These are phyloP conservation scores for Mrakia frigida DNA, from an alignment of 768 basidiomycete species.

Conservation along the genomic window DNA sequence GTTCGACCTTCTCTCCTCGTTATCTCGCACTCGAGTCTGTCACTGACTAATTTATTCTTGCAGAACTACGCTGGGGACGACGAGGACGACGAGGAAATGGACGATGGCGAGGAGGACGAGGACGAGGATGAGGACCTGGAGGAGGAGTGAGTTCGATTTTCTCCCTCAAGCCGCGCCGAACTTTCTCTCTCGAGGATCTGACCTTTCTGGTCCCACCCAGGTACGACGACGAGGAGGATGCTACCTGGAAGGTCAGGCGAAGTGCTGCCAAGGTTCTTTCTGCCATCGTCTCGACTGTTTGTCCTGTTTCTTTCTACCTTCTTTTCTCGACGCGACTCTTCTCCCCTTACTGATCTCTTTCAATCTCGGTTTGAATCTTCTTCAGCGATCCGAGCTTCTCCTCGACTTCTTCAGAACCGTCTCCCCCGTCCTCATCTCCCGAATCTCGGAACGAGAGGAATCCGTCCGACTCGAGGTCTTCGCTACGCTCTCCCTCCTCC, in stretches of 20 bases:
- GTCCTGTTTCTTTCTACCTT: neutral
- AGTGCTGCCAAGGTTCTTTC: conserved; percentile 84
- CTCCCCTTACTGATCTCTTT: neutral
- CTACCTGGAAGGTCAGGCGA: conserved; percentile 93
- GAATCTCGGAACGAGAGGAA: conserved; percentile 91
- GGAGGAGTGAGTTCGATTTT: conserved; percentile 57
- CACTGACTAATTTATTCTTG: neutral
- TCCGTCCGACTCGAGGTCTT: conserved; percentile 90
- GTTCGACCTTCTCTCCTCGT: conserved; percentile 39
- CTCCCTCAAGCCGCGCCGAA: neutral
- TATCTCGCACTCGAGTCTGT: neutral
- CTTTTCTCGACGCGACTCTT: neutral
- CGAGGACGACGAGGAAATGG: conserved; percentile 39
- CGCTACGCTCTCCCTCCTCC: conserved; percentile 71
- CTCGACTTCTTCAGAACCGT: conserved; percentile 72
- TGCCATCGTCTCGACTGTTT: conserved; percentile 69
- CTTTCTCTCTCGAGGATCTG: neutral
- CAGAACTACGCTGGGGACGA: conserved; percentile 60
- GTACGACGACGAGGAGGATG: conserved; percentile 97
- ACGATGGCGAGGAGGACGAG: conserved; percentile 55
- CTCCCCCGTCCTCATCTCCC: conserved; percentile 79
- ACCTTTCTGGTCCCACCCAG: conserved; percentile 45
- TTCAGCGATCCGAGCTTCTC: conserved; percentile 71
- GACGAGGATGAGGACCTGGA: conserved; percentile 76
- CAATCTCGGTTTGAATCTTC: too few relatives aligned